Evolutionary conservation across 2,329 filamentous ascomycete genomes (phyloP), one percentile per base, ranked within the genome.

Genomic region (Furcasterigmium furcatum): DNA sequence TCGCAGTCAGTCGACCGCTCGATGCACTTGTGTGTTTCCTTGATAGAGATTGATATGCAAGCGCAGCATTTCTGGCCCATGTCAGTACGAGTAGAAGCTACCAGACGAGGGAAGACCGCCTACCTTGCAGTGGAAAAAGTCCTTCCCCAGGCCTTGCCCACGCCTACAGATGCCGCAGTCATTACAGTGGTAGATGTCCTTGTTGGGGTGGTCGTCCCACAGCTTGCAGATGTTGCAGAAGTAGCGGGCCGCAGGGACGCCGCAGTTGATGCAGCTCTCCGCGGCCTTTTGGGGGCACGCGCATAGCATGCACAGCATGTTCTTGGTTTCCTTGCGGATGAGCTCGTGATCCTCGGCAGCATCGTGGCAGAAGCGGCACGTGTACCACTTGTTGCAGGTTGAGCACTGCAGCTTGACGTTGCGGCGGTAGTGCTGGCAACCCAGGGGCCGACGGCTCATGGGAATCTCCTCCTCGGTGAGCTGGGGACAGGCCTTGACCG

Each of bases 271-370:
- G 63, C 94, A 99, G 43, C 81, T 76, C 52, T 95, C 89, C 24
- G 82, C 82, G 4, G 88, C 91, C 46, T 80, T 80, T 58, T 99
- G 94, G 2, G 94, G 85, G 46, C 87, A 89, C 7, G 84, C 82
- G 64, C 94, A 99, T 22, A 91, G 75, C 94, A 99, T 99, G 65
- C 94, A 99, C 6, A 99, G 78, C 94, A 99, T 99, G 58, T 96
- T 87, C 64, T 85, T 86, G 8, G 92, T 99, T 56, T 88, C 87
- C 55, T 84, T 85, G 43, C 94, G 82, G 55, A 91, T 82, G 46
- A 99, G 73, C 48, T 72, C 75, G 63, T 96, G 90, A 55, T 89
- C 83, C 58, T 96, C 89, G 9, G 73, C 79, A 41, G 84, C 80
- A 62, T 99, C 91, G 60, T 99, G 94, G 60, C 94, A 99, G 60